phyloP scores from a whole-genome alignment of 306 rosid species.

The Cajanus cajan region DNA sequence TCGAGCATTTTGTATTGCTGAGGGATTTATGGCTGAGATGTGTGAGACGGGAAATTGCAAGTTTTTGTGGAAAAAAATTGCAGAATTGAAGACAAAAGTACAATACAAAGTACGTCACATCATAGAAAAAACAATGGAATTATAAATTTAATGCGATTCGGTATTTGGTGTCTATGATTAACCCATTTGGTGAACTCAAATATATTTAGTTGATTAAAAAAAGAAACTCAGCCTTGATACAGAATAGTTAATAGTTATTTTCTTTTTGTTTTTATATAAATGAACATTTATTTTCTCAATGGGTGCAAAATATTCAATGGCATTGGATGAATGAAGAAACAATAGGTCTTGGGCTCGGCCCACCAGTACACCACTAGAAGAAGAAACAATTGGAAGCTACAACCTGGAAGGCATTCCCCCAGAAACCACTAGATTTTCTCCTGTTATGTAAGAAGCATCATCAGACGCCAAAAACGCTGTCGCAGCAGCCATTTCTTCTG shows the following conservation, averaged over 20 bases:
- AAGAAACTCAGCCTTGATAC: no score
- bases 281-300: not conserved
- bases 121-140: not conserved
- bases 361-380: not conserved
- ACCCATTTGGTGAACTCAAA: no score
- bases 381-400: conserved; percentile 32
- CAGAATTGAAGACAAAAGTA: no score
- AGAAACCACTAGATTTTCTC: conserved; percentile 82
- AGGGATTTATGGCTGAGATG: not conserved
- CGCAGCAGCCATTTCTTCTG: conserved; percentile 79
- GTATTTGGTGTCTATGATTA: no score
- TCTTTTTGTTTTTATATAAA: not conserved
- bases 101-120: no score
- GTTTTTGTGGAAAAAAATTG: not conserved
- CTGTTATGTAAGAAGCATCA: conserved; percentile 85
- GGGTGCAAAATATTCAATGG: not conserved
- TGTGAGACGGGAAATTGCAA: no score
- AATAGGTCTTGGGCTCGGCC: not conserved
- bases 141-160: no score
- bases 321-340: not conserved
- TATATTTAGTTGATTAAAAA: no score
- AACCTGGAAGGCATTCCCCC: conserved; percentile 87
- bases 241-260: no score
- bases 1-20: not conserved
- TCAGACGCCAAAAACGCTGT: conserved; percentile 79